Percentiles rank a stretch among this genome's conserved stretches.
These are phyloP conservation scores for Metschnikowia lochheadii DNA, from an alignment of 805 yeast genomes.

Conservation along the genomic window DNA sequence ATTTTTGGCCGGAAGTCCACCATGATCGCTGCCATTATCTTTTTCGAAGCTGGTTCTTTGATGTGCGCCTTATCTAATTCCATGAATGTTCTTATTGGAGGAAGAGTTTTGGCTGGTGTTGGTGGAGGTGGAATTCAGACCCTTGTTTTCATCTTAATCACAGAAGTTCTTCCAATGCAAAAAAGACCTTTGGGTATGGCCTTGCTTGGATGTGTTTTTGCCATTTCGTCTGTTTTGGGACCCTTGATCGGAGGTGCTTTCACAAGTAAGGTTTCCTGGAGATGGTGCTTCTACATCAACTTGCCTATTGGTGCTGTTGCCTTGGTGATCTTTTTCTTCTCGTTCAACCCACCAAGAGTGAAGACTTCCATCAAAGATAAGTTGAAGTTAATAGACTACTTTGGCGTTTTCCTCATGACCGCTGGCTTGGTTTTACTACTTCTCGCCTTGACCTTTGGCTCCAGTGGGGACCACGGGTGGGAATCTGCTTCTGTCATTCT, in stretches of 20 bases:
- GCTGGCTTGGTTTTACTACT: constrained; percentile 22
- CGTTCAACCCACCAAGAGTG: constrained; percentile 21
- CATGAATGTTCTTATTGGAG: constrained; percentile 41
- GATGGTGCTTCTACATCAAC: constrained; percentile 28
- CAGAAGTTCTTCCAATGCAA: constrained; percentile 31
- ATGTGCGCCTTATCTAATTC: constrained; percentile 34
- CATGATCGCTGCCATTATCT: constrained; percentile 21
- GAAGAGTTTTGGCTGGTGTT: constrained; percentile 35
- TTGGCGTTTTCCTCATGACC: constrained; percentile 19
- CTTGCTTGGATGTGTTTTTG: constrained; percentile 17
- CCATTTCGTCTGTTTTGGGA: constrained; percentile 24
- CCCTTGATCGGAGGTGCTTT: constrained; percentile 26
- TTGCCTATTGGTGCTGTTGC: constrained; percentile 25
- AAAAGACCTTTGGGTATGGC: constrained; percentile 24
- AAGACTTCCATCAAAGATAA: constrained; percentile 11
- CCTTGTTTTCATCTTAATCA: constrained; percentile 25
- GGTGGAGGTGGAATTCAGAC: constrained; percentile 37
- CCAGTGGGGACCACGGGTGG: constrained; percentile 19
- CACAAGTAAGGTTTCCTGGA: constrained; percentile 23
- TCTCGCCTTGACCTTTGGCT: constrained; percentile 24
- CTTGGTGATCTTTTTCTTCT: constrained; percentile 14
- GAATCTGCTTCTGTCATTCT: constrained; percentile 22
- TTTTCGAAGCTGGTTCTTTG: constrained; percentile 34
- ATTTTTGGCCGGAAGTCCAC: constrained; percentile 35
- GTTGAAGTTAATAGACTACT: constrained; percentile 19